Evolutionary conservation across 83 land plant genomes (phyloP), one percentile per base, ranked within the genome.

Genomic region (Diphasiastrum complanatum): DNA sequence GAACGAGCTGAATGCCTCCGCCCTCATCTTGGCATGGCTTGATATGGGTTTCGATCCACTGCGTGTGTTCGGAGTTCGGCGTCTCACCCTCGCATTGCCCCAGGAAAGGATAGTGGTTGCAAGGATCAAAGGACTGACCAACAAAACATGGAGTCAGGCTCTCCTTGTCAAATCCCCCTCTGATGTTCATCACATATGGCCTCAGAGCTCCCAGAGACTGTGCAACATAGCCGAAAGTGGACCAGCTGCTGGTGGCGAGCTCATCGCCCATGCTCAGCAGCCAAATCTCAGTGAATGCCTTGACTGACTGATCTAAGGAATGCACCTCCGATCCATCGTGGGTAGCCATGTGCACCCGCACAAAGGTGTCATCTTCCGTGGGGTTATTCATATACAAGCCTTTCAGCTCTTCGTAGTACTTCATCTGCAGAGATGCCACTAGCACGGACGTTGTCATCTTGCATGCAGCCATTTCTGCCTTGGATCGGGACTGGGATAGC

Each of bases 331-430:
- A 32, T 29, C 35, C 61, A 3, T 70, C 73, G 36, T 63, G 69
- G 47, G 72, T 33, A n/a, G 45, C 22, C 34, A 43, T 53, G 60
- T 70, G 73, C 27, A 70, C 69, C 19, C 38, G 38, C 19, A 70
- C 50, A 25, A 63, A 32, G 20, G 47, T 65, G 3, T 47, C 61
- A 14, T 65, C 73, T 36, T 47, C 61, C 3, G 61, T 45, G 0
- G 48, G 33, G 1, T 27, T 22, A 12, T 70, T 54, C 24, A 33
- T 30, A 54, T 70, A 70, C 12, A 19, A 16, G 12, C 40, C 35
- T 14, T 60, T 50, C 26, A 70, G 11, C n/a, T 51, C 54, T 6
- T 70, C 73, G 33, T 52, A 64, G 47, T 63, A 70, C 4, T 24
- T 19, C 27, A 27, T 32, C 8, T 70, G 61, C 60, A 70, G 46